Percentiles rank a stretch among this genome's conserved stretches.
Conservation (phyloP, 1,284 basidiomycete species). For the Ustilago loliicola region DNA sequence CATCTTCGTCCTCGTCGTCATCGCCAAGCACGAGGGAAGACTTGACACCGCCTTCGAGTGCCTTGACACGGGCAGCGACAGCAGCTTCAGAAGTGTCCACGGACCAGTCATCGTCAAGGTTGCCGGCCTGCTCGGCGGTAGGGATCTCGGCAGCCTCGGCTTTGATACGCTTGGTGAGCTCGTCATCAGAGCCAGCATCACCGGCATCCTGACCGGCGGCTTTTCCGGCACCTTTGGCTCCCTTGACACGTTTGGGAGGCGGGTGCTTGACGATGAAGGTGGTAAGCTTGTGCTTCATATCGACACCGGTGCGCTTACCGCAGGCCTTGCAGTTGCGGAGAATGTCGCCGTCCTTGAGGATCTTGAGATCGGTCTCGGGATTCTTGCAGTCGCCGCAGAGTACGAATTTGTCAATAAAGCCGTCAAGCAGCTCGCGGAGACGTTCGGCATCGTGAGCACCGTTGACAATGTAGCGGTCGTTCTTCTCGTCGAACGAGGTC, state of each 20-base stretch:
- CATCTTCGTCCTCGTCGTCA: conserved; percentile 79
- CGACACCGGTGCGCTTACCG: conserved; percentile 88
- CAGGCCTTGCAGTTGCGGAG: conserved; percentile 98
- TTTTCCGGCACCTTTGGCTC: conserved; percentile 69
- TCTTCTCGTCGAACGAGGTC: conserved; percentile 94
- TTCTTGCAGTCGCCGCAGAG: conserved; percentile 99
- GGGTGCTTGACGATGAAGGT: conserved; percentile 99
- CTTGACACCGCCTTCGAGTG: conserved; percentile 78
- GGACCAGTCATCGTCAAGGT: conserved; percentile 81
- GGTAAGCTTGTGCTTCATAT: conserved; percentile 97
- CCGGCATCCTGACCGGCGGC: conserved; percentile 76
- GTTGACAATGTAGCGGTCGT: conserved; percentile 98
- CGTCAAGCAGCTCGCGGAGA: conserved; percentile 94
- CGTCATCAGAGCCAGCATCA: conserved; percentile 71
- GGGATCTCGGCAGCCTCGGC: conserved; percentile 70
- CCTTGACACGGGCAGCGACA: conserved; percentile 85
- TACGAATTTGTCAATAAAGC: conserved; percentile 95
- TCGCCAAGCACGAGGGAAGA: conserved; percentile 74
- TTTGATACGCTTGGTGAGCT: conserved; percentile 74
- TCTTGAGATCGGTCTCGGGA: conserved; percentile 95
- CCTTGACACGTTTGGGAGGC: conserved; percentile 76
- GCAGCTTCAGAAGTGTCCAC: conserved; percentile 92
- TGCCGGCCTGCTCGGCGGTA: conserved; percentile 73
- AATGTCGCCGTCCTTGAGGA: conserved; percentile 87
- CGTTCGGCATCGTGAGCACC: conserved; percentile 93